Evolutionary conservation across 1,284 basidiomycete species (phyloP), one percentile per base, ranked within the genome.

Genomic region (Pseudozyma pruni): DNA sequence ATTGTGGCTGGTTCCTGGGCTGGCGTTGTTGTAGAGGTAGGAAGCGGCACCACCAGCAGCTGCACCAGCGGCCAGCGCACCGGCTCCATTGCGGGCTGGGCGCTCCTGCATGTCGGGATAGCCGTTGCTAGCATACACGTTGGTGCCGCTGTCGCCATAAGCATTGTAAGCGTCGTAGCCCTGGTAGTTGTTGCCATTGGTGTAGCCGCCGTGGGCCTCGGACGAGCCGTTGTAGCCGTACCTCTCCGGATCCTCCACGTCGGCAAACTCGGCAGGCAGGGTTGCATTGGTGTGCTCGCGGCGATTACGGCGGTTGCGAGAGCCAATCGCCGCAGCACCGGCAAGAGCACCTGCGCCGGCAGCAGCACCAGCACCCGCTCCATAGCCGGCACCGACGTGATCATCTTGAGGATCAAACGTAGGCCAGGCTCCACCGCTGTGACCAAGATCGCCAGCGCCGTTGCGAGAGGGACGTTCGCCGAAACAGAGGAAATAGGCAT

Each of bases 401-500:
- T 63, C 67, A 23, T 70, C 53, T 22, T 67, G 56, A 45, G 72
- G 72, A 49, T 76, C 63, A 29, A 76, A 75, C 14, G 67, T 75
- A 20, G 75, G 71, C 71, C 75, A 75, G 23, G 56, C 67, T 32
- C 64, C 72, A 42, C 74, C 76, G 25, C 40, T 52, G 32, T 70
- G 60, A 34, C 56, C 52, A 9, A 62, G 37, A 25, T 63, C 67
- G 40, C 58, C 64, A 8, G 39, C 55, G 22, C 44, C 53, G 43
- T 60, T 57, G 8, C 45, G 51, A 7, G 51, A 46, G n/a, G 76
- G 76, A 19, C 64, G 47, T 13, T 51, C 33, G 17, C 76, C 76
- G 17, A 74, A 73, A 64, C 76, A 78, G 31, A 78, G 68, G 62
- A 78, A 76, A 54, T 68, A 76, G 20, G 62, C 72, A 20, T 72